phyloP scores from a whole-genome alignment of 2,329 filamentous ascomycete species.

The Pyrenophora tritici-repentis region DNA sequence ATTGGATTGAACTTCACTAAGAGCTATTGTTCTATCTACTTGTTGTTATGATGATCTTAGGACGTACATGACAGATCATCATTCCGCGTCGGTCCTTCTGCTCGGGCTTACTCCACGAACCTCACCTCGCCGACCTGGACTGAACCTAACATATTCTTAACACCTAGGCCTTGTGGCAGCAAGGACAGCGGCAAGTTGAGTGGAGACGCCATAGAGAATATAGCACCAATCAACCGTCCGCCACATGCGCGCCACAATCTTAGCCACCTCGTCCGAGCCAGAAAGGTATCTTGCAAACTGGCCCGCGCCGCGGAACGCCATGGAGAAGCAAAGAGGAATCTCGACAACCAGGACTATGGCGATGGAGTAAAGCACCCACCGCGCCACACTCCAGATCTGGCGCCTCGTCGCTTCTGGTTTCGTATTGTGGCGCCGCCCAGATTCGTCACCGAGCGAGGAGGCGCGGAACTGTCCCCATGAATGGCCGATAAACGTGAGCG shows the following conservation, averaged over 20 bases:
- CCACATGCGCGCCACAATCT: constrained; percentile 71
- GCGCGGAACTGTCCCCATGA: constrained; percentile 62
- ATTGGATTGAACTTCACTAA: too few relatives aligned
- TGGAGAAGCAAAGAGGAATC: constrained; percentile 64
- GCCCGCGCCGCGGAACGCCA: constrained; percentile 63
- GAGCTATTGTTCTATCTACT: too few relatives aligned
- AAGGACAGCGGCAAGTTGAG: constrained; percentile 67
- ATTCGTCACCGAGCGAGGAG: too few relatives aligned
- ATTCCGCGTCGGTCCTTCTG: too few relatives aligned
- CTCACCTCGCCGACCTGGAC: too few relatives aligned
- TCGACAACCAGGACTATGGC: constrained; percentile 63
- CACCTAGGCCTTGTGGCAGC: constrained; percentile 67
- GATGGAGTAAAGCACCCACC: constrained; percentile 61
- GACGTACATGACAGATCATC: too few relatives aligned
- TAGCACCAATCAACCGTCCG: constrained; percentile 63
- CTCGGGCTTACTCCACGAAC: too few relatives aligned
- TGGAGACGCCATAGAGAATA: constrained; percentile 69
- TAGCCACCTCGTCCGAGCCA: constrained; percentile 60
- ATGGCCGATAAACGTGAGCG: constrained; percentile 69
- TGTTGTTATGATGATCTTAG: too few relatives aligned
- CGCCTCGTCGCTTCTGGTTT: constrained; percentile 26
- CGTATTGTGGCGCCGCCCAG: constrained; percentile 8
- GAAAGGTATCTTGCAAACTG: constrained; percentile 68
- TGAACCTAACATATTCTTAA: too few relatives aligned
- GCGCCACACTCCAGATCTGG: constrained; percentile 50